A percentile compares a stretch with the other conserved stretches of the same genome.
Conservation (phyloP, 106 monocot species). For the Xerophyta viscosa region DNA sequence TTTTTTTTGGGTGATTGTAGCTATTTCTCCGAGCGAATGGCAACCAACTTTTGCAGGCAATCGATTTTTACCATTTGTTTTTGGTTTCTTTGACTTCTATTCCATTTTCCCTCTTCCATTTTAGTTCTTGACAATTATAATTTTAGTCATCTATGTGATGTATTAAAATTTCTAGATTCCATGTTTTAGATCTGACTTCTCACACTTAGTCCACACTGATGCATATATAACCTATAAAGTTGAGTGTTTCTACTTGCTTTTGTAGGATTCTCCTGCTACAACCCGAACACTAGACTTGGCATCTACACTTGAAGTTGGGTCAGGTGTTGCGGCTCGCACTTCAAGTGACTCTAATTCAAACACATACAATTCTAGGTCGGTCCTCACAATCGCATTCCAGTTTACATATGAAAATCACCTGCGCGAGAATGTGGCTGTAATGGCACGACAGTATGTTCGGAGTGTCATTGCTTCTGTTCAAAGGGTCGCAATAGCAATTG, state of each 20-base stretch:
- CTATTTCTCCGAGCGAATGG: no score
- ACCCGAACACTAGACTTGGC: constrained; percentile 80
- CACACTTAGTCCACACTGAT: no score
- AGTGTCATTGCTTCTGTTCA: constrained; percentile 82
- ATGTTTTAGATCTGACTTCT: no score
- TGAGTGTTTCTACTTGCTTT: no score
- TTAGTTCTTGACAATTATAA: neutral
- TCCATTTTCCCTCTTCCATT: neutral
- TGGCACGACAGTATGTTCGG: constrained; percentile 84
- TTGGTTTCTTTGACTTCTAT: no score
- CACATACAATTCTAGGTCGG: constrained; percentile 47
- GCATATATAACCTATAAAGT: no score
- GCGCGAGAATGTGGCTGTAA: constrained; percentile 68
- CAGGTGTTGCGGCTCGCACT: constrained; percentile 21
- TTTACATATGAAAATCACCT: constrained; percentile 81
- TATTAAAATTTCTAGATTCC: no score
- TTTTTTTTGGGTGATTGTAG: no score
- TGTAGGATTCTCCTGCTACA: constrained; percentile 44
- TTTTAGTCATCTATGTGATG: no score
- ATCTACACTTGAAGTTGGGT: constrained; percentile 69
- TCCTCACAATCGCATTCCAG: constrained; percentile 96
- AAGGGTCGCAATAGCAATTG: constrained; percentile 89
- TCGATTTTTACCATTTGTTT: no score
- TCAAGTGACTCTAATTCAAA: constrained; percentile 15
- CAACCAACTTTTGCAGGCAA: neutral